Conservation (phyloP, 306 rosid species). For the Vigna unguiculata region DNA sequence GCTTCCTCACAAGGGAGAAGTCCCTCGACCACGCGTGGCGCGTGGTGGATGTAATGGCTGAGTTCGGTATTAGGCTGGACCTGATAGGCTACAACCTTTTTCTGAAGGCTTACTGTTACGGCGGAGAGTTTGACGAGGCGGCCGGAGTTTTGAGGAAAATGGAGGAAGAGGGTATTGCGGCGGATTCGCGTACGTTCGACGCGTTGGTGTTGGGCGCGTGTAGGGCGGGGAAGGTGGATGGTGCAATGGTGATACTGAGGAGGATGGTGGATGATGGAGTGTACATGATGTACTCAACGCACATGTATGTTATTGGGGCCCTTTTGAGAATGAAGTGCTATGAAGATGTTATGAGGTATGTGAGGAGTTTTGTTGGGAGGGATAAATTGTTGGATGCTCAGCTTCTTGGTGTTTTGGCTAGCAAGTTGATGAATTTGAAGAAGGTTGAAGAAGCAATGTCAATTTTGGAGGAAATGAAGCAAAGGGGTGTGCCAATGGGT, state of each 20-base stretch:
- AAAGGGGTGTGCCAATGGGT: conserved; percentile 52
- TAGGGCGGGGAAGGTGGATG: conserved; percentile 57
- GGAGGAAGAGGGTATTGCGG: conserved; percentile 48
- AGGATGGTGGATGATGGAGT: conserved; percentile 73
- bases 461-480: conserved; percentile 60
- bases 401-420: conserved; percentile 56
- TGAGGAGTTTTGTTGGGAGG: conserved; percentile 51
- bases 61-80: conserved; percentile 45
- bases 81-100: conserved; percentile 48
- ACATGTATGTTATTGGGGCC: conserved; percentile 46
- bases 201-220: conserved; percentile 72
- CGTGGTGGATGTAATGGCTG: conserved; percentile 55
- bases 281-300: conserved; percentile 52
- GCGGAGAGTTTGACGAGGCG: conserved; percentile 47
- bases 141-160: conserved; percentile 48
- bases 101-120: conserved; percentile 45
- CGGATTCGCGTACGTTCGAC: conserved; percentile 60
- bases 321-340: conserved; percentile 41
- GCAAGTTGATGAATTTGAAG: conserved; percentile 45
- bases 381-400: conserved; percentile 53
- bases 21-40: conserved; percentile 49
- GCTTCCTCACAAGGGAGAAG: conserved; percentile 40
- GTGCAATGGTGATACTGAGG: conserved; percentile 63
- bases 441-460: conserved; percentile 49
- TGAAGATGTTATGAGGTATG: conserved; percentile 55